Percentiles rank a stretch among this genome's conserved stretches.
These are phyloP conservation scores for Pisolithus marmoratus DNA, from an alignment of 768 basidiomycete genomes.

Conservation along the genomic window DNA sequence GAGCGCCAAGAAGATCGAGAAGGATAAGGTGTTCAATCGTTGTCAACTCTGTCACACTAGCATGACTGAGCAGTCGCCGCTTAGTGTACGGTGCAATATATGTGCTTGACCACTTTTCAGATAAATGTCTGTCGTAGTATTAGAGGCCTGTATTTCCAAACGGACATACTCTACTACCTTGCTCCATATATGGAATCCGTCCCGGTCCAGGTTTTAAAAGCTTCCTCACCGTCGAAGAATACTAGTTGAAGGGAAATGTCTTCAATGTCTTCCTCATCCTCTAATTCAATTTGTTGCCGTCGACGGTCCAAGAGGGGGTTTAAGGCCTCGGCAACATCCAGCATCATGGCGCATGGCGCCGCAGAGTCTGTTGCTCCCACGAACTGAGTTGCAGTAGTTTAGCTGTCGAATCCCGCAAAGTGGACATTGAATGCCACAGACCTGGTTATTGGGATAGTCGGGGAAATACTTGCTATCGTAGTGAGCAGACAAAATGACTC, in stretches of 20 bases:
- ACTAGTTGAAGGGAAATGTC: slow-evolving; percentile 88
- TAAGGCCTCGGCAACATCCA: slow-evolving; percentile 84
- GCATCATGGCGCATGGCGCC: slow-evolving; percentile 89
- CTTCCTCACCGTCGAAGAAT: slow-evolving; percentile 98
- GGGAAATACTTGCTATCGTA: slow-evolving; percentile 90
- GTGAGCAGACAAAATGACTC: slow-evolving; percentile 87
- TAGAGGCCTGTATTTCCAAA: background rate
- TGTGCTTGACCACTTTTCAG: slow-evolving; percentile 72
- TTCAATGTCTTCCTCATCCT: slow-evolving; percentile 70
- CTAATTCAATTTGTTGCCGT: slow-evolving; percentile 45
- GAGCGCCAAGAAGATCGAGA: slow-evolving; percentile 85
- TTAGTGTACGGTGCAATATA: slow-evolving; percentile 58
- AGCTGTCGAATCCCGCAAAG: slow-evolving; percentile 7
- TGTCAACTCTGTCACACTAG: slow-evolving; percentile 56
- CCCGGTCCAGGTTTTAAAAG: slow-evolving; percentile 84
- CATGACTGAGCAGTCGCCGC: slow-evolving; percentile 49
- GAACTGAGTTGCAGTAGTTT: slow-evolving; percentile 48
- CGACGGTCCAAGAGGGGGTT: slow-evolving; percentile 65
- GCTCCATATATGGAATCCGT: slow-evolving; percentile 95
- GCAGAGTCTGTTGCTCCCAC: slow-evolving; percentile 97
- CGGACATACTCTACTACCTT: slow-evolving; percentile 42
- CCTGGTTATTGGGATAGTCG: slow-evolving; percentile 67
- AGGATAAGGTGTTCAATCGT: slow-evolving; percentile 89
- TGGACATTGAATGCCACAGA: slow-evolving; percentile 25
- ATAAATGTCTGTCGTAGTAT: slow-evolving; percentile 63